phyloP scores from a whole-genome alignment of 1,284 basidiomycete species.

The Irpex sp. region DNA sequence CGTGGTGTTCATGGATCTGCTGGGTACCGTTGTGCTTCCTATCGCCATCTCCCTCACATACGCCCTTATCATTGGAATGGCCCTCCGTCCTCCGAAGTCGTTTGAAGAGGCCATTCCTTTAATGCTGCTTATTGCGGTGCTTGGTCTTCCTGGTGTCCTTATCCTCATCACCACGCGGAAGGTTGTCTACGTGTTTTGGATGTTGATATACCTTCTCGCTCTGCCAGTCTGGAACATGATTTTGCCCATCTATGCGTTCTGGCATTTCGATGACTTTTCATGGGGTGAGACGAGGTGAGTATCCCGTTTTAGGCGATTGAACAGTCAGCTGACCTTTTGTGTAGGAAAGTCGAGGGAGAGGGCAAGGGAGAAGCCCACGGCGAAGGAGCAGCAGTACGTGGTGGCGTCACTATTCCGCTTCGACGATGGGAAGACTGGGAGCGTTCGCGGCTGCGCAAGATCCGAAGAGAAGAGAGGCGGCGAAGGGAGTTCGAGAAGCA shows the following conservation, averaged over 20 bases:
- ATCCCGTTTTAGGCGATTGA: neutral
- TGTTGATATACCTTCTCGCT: constrained; percentile 91
- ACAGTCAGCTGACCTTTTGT: constrained; percentile 12
- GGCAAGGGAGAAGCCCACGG: constrained; percentile 75
- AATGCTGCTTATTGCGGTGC: constrained; percentile 83
- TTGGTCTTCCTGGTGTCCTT: constrained; percentile 90
- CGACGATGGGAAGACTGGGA: constrained; percentile 99
- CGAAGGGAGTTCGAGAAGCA: constrained; percentile 75
- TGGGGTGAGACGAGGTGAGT: constrained; percentile 95
- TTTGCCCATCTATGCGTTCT: constrained; percentile 93
- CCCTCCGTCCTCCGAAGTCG: constrained; percentile 74
- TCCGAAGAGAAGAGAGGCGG: constrained; percentile 86
- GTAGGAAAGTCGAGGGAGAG: constrained; percentile 92
- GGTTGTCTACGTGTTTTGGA: constrained; percentile 96
- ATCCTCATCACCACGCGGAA: constrained; percentile 95
- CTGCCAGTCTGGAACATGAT: constrained; percentile 96
- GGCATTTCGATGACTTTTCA: constrained; percentile 99
- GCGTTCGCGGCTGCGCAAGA: constrained; percentile 89
- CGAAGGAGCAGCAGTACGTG: constrained; percentile 54
- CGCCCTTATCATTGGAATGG: constrained; percentile 81
- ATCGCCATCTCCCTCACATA: constrained; percentile 94
- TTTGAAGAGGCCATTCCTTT: constrained; percentile 96
- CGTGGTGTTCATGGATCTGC: constrained; percentile 96
- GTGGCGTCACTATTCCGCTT: constrained; percentile 73
- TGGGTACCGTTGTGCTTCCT: constrained; percentile 94